Evolutionary conservation across 768 basidiomycete species (phyloP), one percentile per base, ranked within the genome.

Genomic region (Termitomyces sp.): DNA sequence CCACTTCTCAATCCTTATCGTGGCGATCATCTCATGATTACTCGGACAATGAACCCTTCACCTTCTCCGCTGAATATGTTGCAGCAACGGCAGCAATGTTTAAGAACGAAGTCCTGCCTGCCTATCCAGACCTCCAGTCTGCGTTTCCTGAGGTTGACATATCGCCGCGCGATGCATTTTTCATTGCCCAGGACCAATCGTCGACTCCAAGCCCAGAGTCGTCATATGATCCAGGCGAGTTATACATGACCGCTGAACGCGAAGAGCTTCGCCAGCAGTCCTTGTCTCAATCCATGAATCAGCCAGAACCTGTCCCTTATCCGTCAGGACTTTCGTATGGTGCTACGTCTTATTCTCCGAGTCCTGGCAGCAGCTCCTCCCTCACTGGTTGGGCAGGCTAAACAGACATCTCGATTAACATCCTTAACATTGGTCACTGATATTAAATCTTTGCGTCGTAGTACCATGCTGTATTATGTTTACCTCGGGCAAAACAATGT

Each of bases 321-420:
- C 60, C 61, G 10, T 57, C 60, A n/a, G 50, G 57, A 47, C 52
- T 63, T 22, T 53, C 62, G 33, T 65, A 66, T 28, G 51, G 51
- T 44, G 56, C 63, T 36, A 64, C 70, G 50, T 47, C 65, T 5
- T n/a, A n/a, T 68, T 69, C 56, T 64, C 68, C n/a, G n/a, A n/a
- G n/a, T 11, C 61, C 69, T n/a, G 65, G 63, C 28, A 68, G 67
- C 48, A 71, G 61, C 56, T 76, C 74, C n/a, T 79, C 78, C 6
- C 69, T 79, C 52, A 78, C 74, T 16, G 77, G 77, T 1, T 78
- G 78, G 78, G 78, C 80, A 44, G 78, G 78, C 14, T 77, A 68
- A 38, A 72, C 50, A n/a, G n/a, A n/a, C n/a, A n/a, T n/a, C n/a
- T n/a, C n/a, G n/a, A n/a, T n/a, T n/a, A n/a, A n/a, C n/a, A n/a